phyloP scores from a whole-genome alignment of 2,329 filamentous ascomycete species.

The Fusarium siculi region DNA sequence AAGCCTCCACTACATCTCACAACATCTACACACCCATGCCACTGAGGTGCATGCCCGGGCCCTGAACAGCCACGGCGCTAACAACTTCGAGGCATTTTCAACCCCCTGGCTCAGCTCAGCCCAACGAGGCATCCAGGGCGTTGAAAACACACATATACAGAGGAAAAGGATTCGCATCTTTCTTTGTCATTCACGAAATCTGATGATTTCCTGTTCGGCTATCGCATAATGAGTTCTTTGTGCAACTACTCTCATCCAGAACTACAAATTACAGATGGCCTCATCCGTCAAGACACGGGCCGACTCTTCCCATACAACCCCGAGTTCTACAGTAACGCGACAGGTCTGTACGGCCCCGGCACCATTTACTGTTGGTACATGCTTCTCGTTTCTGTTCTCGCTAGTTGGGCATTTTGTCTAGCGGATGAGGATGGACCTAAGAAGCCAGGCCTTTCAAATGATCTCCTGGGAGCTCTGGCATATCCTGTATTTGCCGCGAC shows the following conservation, averaged over 20 bases:
- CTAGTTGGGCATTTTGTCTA: background rate
- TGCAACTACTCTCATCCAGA: conserved; percentile 23
- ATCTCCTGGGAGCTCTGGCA: conserved; percentile 4
- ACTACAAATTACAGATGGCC: background rate
- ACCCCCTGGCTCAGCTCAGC: background rate
- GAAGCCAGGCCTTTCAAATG: conserved; percentile 4
- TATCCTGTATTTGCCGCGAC: conserved; percentile 17
- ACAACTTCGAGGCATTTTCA: background rate
- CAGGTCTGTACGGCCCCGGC: conserved; percentile 11
- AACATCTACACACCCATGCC: background rate
- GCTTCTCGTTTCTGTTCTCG: conserved; percentile 5
- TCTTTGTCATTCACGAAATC: too few species aligned
- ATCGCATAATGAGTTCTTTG: conserved; percentile 2
- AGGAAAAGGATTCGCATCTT: background rate
- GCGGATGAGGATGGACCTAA: background rate
- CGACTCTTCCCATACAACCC: conserved; percentile 12
- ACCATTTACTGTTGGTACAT: conserved; percentile 22
- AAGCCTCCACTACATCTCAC: background rate
- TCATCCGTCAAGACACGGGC: background rate
- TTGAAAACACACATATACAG: background rate
- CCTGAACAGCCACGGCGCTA: conserved; percentile 7
- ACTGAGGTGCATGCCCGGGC: background rate
- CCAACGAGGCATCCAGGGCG: background rate
- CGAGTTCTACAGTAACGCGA: conserved; percentile 7
- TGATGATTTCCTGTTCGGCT: fast-evolving